Conservation (phyloP, 257 asterid species). For the Orobanche coerulescens region DNA sequence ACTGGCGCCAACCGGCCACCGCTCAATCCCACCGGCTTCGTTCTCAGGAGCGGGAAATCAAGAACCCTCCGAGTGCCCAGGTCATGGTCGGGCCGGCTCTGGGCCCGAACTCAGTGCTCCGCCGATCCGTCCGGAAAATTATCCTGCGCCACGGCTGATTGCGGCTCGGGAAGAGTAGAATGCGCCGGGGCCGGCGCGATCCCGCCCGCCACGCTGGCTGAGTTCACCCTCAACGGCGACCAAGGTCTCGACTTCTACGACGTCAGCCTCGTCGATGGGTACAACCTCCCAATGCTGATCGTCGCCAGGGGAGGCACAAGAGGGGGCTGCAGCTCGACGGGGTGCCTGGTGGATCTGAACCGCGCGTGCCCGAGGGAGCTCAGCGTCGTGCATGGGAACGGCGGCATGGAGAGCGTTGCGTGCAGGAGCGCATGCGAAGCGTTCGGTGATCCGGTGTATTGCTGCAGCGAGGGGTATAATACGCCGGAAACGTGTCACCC, state of each 20-base stretch:
- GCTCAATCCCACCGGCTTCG: conserved; percentile 66
- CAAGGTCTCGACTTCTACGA: conserved; percentile 87
- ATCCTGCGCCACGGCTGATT: conserved; percentile 75
- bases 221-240: conserved; percentile 83
- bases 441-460: conserved; percentile 68
- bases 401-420: conserved; percentile 49
- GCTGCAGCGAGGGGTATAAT: conserved; percentile 76
- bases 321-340: conserved; percentile 77
- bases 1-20: conserved; percentile 71
- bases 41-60: conserved; percentile 56
- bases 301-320: conserved; percentile 64
- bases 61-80: conserved; percentile 57
- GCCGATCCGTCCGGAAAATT: conserved; percentile 45
- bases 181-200: conserved; percentile 81
- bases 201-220: conserved; percentile 95
- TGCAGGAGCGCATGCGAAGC: conserved; percentile 99
- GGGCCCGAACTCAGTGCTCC: conserved; percentile 85
- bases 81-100: conserved; percentile 85
- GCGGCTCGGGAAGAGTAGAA: conserved; percentile 74
- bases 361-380: conserved; percentile 77
- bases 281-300: conserved; percentile 81
- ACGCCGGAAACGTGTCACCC: conserved; percentile 93
- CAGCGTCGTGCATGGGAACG: conserved; percentile 53
- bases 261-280: conserved; percentile 90
- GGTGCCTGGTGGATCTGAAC: conserved; percentile 79